Evolutionary conservation across 2,329 filamentous ascomycete genomes (phyloP).

Genomic region (Ophiostoma novo-ulmi): DNA sequence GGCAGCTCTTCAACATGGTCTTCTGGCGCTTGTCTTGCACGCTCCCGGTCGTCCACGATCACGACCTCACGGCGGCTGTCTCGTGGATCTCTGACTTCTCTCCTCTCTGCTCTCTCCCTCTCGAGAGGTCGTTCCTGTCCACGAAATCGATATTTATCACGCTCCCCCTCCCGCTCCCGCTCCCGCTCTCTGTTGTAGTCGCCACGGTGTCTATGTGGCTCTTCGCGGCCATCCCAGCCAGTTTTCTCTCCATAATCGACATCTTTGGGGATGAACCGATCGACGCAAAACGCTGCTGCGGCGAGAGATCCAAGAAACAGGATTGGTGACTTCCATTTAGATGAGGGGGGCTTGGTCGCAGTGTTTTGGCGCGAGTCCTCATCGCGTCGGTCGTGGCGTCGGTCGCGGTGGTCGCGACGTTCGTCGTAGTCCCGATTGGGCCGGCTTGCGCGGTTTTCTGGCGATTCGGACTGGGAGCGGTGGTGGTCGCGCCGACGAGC

Average conservation of each 20-base stretch:
- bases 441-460: not conserved
- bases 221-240: constrained; percentile 30
- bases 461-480: not conserved
- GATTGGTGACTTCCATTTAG: constrained; percentile 34
- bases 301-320: constrained; percentile 38
- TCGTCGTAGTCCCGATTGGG: not conserved
- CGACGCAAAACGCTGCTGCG: constrained; percentile 36
- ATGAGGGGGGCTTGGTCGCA: not conserved
- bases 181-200: not conserved
- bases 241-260: constrained; percentile 38
- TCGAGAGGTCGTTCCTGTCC: not conserved
- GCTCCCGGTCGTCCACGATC: not conserved
- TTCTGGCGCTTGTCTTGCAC: not conserved
- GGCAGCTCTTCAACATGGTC: not conserved
- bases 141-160: not conserved
- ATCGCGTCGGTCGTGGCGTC: not conserved
- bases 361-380: not conserved
- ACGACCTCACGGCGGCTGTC: not conserved
- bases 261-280: constrained; percentile 40
- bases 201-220: constrained; percentile 7
- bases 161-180: not conserved
- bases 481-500: not conserved
- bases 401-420: not conserved
- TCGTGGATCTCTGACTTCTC: not conserved
- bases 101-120: constrained; percentile 4